Evolutionary conservation across 805 yeast genomes (phyloP), one percentile per base, ranked within the genome.

Genomic region (Phaffomyces opuntiae): DNA sequence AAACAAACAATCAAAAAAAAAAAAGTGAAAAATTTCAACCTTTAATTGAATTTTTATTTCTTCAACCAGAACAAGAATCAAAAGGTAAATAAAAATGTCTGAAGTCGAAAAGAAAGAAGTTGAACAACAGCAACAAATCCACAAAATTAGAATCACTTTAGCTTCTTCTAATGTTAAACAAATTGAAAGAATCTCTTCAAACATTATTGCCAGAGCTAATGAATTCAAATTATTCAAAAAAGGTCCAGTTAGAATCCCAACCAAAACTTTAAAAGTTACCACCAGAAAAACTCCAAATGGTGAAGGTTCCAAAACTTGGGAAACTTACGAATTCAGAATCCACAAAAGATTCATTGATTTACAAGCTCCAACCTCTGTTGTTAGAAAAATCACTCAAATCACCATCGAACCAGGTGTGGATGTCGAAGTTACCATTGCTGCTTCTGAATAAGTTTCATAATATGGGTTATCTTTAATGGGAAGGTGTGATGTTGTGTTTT

Each of bases 261-360:
- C 99, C 77, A 93, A 90, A 86, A 93, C 86, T 65, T 86, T 93
- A 70, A 88, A 86, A 77, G 80, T 93, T 78, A 80, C 95, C 78
- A 93, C 99, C 87, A 89, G 99, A 87, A 93, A 93, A 90, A 86
- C 99, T 70, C 99, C 99, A 69, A 95, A 95, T 76, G 99, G 99
- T 93, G 97, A 93, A 81, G 99, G 99, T 93, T 93, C 99, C 65
- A 93, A 93, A 91, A 93, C 99, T 67, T 93, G 97, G 97, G 99
- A 93, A 73, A 79, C 95, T 66, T 93, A 83, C 76, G 99, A 93
- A 82, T 86, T 93, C 96, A 91, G 97, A 86, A 89, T 93, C 82
- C 99, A 93, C 96, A 93, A 93, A 95, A 90, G 99, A 79, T 85
- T 88, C 75, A 88, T 93, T 69, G 96, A 90, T 79, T 82, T 93